Conservation (phyloP, 225 moss, liverwort and hornwort genomes). For the Polytrichum formosum region DNA sequence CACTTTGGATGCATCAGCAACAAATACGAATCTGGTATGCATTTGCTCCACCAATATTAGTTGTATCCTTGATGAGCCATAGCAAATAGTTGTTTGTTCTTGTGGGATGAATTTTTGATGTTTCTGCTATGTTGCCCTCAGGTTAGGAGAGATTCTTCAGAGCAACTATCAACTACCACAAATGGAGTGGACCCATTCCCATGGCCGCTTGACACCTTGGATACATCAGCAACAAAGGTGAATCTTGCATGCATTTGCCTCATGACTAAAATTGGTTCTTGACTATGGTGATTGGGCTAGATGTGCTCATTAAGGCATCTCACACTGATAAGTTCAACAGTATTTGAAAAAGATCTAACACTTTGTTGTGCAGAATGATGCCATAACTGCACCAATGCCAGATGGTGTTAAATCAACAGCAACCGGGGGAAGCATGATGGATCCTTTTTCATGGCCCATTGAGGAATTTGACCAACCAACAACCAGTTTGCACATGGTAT, state of each 20-base stretch:
- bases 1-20: constrained; percentile 24
- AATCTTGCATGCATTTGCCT: constrained; percentile 16
- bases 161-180: constrained; percentile 25
- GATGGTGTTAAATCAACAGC: constrained; percentile 18
- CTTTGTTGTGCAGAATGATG: too few species aligned
- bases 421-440: constrained; percentile 15
- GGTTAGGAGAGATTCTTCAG: constrained; percentile 6
- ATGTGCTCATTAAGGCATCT: too few species aligned
- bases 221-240: constrained; percentile 14
- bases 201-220: constrained; percentile 37
- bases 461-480: constrained; percentile 18
- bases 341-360: too few species aligned
- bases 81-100: too few species aligned
- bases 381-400: too few species aligned
- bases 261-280: too few species aligned
- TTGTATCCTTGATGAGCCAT: too few species aligned
- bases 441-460: constrained; percentile 45
- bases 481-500: constrained; percentile 23
- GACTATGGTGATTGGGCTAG: too few species aligned
- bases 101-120: too few species aligned
- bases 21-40: constrained; percentile 20
- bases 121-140: too few species aligned
- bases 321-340: constrained; percentile 4
- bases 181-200: constrained; percentile 37
- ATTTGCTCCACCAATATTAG: neutral